Conservation (phyloP, 2,329 filamentous ascomycete genomes). For the Curvularia eragrostidis region DNA sequence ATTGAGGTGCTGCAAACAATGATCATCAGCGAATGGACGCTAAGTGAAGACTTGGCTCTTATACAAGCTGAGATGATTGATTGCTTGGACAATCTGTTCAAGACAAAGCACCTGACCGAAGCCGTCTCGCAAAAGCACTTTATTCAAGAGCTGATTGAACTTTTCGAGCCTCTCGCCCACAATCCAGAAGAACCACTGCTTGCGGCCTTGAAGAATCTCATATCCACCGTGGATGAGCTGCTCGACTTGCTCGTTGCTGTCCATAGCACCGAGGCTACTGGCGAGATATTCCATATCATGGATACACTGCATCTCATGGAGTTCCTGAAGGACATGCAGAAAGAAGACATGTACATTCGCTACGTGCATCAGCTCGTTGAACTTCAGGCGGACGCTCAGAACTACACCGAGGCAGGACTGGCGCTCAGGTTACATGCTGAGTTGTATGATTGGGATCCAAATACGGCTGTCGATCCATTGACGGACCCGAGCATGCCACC, state of each 20-base stretch:
- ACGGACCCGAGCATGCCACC: constrained; percentile 78
- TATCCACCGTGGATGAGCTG: constrained; percentile 86
- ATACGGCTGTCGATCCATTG: constrained; percentile 68
- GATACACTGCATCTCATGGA: constrained; percentile 93
- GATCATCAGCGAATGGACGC: constrained; percentile 97
- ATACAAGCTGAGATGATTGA: constrained; percentile 98
- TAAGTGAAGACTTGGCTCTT: constrained; percentile 88
- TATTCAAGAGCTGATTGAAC: constrained; percentile 79
- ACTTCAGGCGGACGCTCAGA: constrained; percentile 76
- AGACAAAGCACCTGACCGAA: constrained; percentile 85
- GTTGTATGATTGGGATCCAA: constrained; percentile 88
- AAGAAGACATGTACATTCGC: constrained; percentile 94
- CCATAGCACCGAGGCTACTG: constrained; percentile 74
- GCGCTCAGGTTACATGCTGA: constrained; percentile 90
- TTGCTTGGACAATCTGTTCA: constrained; percentile 87
- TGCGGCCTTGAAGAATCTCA: constrained; percentile 75
- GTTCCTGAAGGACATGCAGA: constrained; percentile 94
- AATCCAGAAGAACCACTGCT: constrained; percentile 76
- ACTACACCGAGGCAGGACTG: constrained; percentile 86
- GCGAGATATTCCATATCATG: constrained; percentile 82
- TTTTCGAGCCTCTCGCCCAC: constrained; percentile 75
- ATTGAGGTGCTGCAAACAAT: constrained; percentile 95
- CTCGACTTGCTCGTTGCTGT: constrained; percentile 90
- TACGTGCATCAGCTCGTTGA: constrained; percentile 91
- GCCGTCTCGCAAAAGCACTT: constrained; percentile 92